Conservation (phyloP, 345 rosid species). For the Arabidopsis suecica region DNA sequence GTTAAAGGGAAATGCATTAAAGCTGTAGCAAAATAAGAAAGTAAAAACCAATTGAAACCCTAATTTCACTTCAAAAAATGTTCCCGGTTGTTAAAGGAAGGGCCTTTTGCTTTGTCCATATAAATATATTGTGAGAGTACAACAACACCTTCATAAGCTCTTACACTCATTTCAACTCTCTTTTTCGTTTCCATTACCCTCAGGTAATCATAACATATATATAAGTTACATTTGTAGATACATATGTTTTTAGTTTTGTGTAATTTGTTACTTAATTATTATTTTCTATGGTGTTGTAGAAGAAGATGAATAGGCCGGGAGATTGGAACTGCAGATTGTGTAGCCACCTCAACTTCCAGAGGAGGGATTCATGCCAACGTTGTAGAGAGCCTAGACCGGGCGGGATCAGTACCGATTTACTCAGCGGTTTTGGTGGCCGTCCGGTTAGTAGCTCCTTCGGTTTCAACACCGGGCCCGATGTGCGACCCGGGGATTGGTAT, state of each 20-base stretch:
- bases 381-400: slow-evolving; percentile 59
- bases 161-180: slow-evolving; percentile 6
- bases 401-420: slow-evolving; percentile 38
- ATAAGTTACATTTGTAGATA: not conserved
- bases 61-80: slow-evolving; percentile 46
- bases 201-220: slow-evolving; percentile 30
- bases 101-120: slow-evolving; percentile 39
- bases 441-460: slow-evolving; percentile 52
- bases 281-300: not conserved
- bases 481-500: slow-evolving; percentile 85
- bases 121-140: slow-evolving; percentile 27
- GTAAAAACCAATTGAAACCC: slow-evolving; percentile 49
- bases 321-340: slow-evolving; percentile 95
- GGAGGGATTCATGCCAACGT: slow-evolving; percentile 83
- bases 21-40: slow-evolving; percentile 58
- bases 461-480: slow-evolving; percentile 72
- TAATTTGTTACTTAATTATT: not conserved
- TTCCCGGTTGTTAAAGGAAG: slow-evolving; percentile 43
- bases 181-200: not conserved
- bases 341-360: slow-evolving; percentile 83
- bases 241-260: not conserved
- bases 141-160: slow-evolving; percentile 25
- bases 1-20: slow-evolving; percentile 47
- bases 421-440: slow-evolving; percentile 52
- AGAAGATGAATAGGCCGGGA: slow-evolving; percentile 85